Percentiles rank a stretch among this genome's conserved stretches.
Conservation (phyloP, 179 eudicot species). For the Silene vulgaris region DNA sequence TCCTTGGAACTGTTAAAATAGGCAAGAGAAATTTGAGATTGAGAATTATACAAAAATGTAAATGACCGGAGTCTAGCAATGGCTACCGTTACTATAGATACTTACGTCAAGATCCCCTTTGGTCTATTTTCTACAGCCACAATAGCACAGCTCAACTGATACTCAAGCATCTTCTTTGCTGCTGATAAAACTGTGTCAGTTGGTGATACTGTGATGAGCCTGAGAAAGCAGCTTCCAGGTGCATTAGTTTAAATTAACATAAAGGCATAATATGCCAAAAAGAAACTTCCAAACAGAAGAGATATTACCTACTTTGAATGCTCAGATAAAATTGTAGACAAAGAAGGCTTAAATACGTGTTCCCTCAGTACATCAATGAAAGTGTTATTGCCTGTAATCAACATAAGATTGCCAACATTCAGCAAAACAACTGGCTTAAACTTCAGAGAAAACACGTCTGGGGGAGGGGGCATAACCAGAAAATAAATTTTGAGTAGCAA, state of each 20-base stretch:
- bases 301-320: conserved; percentile 97
- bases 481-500: too few relatives aligned
- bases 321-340: conserved; percentile 82
- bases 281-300: conserved; percentile 25
- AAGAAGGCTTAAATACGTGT: conserved; percentile 72
- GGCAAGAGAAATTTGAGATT: neutral
- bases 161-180: conserved; percentile 81
- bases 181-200: conserved; percentile 71
- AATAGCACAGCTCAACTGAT: conserved; percentile 57
- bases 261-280: conserved; percentile 4
- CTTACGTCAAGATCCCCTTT: conserved; percentile 86
- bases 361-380: conserved; percentile 87
- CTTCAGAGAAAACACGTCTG: neutral
- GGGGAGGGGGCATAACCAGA: too few relatives aligned
- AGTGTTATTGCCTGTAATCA: conserved; percentile 60
- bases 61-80: neutral
- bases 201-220: conserved; percentile 74
- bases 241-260: conserved; percentile 17
- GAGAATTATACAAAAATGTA: neutral
- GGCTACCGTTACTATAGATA: neutral
- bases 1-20: conserved; percentile 71
- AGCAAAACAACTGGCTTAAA: neutral
- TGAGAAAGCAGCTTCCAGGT: conserved; percentile 27
- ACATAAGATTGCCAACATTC: conserved; percentile 3
- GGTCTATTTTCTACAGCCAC: conserved; percentile 77